Percentiles rank a stretch among this genome's conserved stretches.
phyloP scores from a whole-genome alignment of 768 basidiomycete genomes.

The Fistulinella prunicolor region DNA sequence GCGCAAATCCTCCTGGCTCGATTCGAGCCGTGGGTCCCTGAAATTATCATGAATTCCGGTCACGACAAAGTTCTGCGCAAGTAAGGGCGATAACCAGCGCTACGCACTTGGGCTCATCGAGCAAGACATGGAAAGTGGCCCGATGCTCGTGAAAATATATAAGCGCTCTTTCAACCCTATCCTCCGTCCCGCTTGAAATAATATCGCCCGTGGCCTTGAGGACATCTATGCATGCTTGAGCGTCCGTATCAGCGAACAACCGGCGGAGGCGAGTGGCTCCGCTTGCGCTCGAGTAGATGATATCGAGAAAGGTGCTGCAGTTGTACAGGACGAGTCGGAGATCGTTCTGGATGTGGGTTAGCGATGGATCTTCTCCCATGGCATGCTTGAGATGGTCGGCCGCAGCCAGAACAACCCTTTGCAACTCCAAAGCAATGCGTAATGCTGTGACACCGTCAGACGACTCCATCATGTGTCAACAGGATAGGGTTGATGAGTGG shows the following conservation, averaged over 20 bases:
- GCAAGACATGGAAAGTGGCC: not conserved
- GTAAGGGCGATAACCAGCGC: not conserved
- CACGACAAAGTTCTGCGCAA: no score
- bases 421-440: not conserved
- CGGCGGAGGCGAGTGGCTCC: not conserved
- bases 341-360: not conserved
- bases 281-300: not conserved
- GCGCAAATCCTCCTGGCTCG: not conserved
- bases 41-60: not conserved
- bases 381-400: not conserved
- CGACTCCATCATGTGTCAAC: no score
- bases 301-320: not conserved
- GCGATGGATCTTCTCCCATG: not conserved
- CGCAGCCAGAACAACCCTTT: not conserved
- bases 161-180: not conserved
- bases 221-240: not conserved
- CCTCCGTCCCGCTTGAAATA: not conserved
- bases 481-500: no score
- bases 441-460: not conserved
- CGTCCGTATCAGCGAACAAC: not conserved
- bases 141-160: not conserved
- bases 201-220: not conserved
- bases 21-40: not conserved
- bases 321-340: not conserved
- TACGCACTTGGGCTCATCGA: not conserved